Evolutionary conservation across 2,329 filamentous ascomycete species (phyloP).

Genomic region (Calonectria fujianensis): DNA sequence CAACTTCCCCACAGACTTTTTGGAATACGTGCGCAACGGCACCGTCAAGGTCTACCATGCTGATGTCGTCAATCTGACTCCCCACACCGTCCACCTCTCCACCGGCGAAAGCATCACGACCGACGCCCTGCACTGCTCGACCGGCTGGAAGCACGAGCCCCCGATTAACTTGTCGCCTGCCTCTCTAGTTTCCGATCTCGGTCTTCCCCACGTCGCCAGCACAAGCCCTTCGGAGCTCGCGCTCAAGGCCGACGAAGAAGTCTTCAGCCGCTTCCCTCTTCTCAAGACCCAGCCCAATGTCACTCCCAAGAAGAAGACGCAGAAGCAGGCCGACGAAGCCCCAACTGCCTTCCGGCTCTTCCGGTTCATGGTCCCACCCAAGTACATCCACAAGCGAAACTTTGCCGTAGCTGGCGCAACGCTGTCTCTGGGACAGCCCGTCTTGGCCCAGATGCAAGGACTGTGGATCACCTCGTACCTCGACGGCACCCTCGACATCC

Average conservation of each 20-base stretch:
- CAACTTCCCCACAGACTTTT: background rate
- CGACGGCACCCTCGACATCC: background rate
- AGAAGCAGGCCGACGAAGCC: background rate
- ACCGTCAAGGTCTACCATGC: background rate
- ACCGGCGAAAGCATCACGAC: background rate
- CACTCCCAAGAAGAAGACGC: background rate
- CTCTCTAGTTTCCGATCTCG: background rate
- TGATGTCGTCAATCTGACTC: background rate
- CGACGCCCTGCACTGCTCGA: background rate
- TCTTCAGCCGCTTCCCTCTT: background rate
- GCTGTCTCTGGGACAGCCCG: background rate
- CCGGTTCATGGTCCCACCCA: constrained; percentile 11
- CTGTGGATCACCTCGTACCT: constrained; percentile 11
- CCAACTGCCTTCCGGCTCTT: background rate
- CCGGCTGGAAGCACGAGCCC: constrained; percentile 5
- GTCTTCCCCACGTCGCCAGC: background rate
- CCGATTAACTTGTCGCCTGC: background rate
- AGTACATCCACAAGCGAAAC: constrained; percentile 12
- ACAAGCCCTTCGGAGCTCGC: background rate
- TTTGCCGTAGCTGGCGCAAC: background rate
- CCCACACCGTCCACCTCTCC: background rate
- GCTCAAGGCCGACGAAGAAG: background rate
- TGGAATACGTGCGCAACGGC: background rate
- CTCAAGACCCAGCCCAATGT: background rate
- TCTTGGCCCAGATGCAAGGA: background rate